Conservation (phyloP, 495 filamentous ascomycete species). For the Apodospora peruviana region DNA sequence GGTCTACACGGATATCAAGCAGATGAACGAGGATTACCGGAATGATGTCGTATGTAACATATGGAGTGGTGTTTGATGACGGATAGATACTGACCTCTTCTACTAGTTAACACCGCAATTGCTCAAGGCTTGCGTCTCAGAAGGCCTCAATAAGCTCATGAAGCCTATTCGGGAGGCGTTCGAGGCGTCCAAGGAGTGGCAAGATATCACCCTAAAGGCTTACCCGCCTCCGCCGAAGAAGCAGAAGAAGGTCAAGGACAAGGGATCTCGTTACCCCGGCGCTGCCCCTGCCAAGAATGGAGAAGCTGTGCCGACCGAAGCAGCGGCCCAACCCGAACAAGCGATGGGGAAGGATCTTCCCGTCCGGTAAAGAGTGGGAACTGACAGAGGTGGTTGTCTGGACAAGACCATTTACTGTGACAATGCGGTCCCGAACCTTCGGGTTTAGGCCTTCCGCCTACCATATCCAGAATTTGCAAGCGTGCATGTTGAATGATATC, state of each 20-base stretch:
- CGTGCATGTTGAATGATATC: no score
- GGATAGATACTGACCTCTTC: constrained; percentile 18
- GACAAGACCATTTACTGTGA: no score
- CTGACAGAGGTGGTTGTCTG: no score
- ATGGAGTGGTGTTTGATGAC: no score
- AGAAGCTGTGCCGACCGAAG: no score
- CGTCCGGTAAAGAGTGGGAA: no score
- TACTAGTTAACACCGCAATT: constrained; percentile 73
- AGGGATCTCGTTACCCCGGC: constrained; percentile 57
- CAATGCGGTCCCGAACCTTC: no score
- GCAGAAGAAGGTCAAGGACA: constrained; percentile 75
- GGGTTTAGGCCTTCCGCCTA: no score
- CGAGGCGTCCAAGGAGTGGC: constrained; percentile 68
- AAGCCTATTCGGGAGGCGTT: constrained; percentile 70
- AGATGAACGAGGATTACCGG: constrained; percentile 72
- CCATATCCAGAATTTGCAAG: no score
- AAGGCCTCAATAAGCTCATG: constrained; percentile 64
- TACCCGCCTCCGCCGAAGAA: constrained; percentile 63
- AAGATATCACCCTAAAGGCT: constrained; percentile 71
- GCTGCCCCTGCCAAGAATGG: neutral
- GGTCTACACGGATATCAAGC: constrained; percentile 64
- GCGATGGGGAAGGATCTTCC: no score
- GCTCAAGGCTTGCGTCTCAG: constrained; percentile 71
- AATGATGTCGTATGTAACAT: constrained; percentile 73
- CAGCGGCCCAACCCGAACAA: no score